A percentile compares a stretch with the other conserved stretches of the same genome.
These are phyloP conservation scores for Mycocentrospora acerina DNA, from an alignment of 2,329 filamentous ascomycete genomes.

Conservation along the genomic window DNA sequence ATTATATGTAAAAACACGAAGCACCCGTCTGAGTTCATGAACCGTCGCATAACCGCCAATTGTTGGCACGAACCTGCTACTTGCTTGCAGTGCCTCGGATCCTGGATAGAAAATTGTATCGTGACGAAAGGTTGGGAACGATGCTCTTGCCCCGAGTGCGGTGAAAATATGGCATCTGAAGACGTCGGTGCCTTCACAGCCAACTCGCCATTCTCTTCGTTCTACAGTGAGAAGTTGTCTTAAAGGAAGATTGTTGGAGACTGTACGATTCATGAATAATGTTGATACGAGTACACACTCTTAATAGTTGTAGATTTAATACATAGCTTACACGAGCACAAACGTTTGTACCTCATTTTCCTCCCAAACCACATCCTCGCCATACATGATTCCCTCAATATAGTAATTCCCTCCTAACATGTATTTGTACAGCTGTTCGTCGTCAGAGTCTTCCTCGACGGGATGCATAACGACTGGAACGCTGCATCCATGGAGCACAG, in stretches of 20 bases:
- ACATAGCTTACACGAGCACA: slow-evolving; percentile 11
- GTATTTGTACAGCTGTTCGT: slow-evolving; percentile 10
- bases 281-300: not conserved
- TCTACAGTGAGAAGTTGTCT: slow-evolving; percentile 1
- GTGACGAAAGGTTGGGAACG: slow-evolving; percentile 16
- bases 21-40: slow-evolving; percentile 21
- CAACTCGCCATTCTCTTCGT: slow-evolving; percentile 3
- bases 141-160: slow-evolving; percentile 34
- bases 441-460: slow-evolving; percentile 7
- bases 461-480: slow-evolving; percentile 16
- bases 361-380: slow-evolving; percentile 13
- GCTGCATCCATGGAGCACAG: slow-evolving; percentile 17
- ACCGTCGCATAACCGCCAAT: slow-evolving; percentile 20
- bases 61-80: slow-evolving; percentile 34
- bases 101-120: slow-evolving; percentile 26
- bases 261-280: not conserved
- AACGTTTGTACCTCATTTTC: slow-evolving; percentile 10
- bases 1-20: slow-evolving; percentile 28
- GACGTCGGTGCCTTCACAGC: slow-evolving; percentile 28
- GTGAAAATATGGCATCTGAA: slow-evolving; percentile 23
- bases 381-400: slow-evolving; percentile 16
- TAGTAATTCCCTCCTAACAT: slow-evolving; percentile 19
- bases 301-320: slow-evolving; percentile 9
- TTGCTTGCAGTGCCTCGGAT: slow-evolving; percentile 28
- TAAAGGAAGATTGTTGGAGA: not conserved